Base-by-base conservation (phyloP, 495 filamentous ascomycete genomes). In the Aspergillus funiculosus region DNA sequence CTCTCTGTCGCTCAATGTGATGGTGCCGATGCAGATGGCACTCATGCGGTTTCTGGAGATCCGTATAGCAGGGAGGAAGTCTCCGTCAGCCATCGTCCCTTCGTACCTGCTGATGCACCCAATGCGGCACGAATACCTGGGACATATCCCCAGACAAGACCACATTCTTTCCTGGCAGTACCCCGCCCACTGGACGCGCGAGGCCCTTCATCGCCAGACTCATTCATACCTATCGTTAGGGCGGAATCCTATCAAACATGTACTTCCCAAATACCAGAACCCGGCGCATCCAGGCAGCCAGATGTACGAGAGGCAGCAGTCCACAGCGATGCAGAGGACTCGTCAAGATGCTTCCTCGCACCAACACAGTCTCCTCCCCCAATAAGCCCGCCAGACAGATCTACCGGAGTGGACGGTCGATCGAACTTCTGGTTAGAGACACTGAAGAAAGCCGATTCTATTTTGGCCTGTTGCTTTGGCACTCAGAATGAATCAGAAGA, bases 1-100 rank as follows among this genome's bases (percentile, higher is more conserved):
- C 51, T 64, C 20, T 48, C 62, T 11, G 6, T 50, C 22, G 57
- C 61, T 6, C 53, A 42, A 5, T 30, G 19, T 20, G 52, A 41
- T n/a, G 20, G 30, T 13, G 9, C 46, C 22, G 13, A 43, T 9
- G 14, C 45, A 11, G 36, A 28, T 15, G n/a, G 26, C 8, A 26
- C 2, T 31, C 15, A 14, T 10, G 22, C 19, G 14, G 38, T 20
- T 10, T 4, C 19, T 26, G n/a, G 17, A 18, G 32, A 25, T 18
- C 24, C 17, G 11, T 14, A 17, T 1, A 32, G 11, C 17, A 7
- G 15, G 26, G 35, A 39, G 9, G 17, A 21, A 15, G 7, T 17
- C 24, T n/a, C 13, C 5, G 6, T 4, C 2, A 22, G 10, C 11
- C 3, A 8, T 38, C 35, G 9, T 3, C 35, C 35, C 17, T 10